phyloP scores from a whole-genome alignment of 768 basidiomycete species.

The Leccinum incarnatum region DNA sequence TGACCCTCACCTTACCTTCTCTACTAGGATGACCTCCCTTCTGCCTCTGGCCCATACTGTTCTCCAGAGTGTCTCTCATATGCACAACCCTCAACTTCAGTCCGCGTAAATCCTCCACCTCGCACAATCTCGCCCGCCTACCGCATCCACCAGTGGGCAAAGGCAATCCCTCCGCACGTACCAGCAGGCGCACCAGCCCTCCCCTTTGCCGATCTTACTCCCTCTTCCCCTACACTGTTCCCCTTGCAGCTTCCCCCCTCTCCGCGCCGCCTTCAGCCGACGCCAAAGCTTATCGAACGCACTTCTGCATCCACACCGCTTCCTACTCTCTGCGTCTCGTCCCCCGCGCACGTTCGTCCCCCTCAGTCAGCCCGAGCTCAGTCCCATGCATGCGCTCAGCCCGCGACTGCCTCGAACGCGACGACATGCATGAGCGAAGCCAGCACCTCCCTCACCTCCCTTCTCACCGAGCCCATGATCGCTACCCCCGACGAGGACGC shows the following conservation, averaged over 20 bases:
- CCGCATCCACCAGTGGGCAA: slow-evolving; percentile 31
- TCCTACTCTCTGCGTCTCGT: slow-evolving; percentile 53
- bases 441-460: slow-evolving; percentile 53
- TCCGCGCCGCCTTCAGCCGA: slow-evolving; percentile 26
- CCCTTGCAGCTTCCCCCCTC: slow-evolving; percentile 15
- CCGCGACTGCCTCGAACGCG: slow-evolving; percentile 37
- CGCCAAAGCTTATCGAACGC: slow-evolving; percentile 36
- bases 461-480: slow-evolving; percentile 41
- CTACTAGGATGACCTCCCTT: slow-evolving; percentile 22
- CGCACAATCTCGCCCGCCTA: slow-evolving; percentile 1
- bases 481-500: slow-evolving; percentile 40
- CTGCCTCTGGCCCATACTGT: slow-evolving; percentile 49
- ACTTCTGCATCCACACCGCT: slow-evolving; percentile 30
- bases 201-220: slow-evolving; percentile 25
- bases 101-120: background rate
- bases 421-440: slow-evolving; percentile 35
- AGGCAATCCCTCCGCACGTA: slow-evolving; percentile 30
- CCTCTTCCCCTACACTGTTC: background rate
- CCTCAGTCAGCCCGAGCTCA: slow-evolving; percentile 31
- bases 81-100: slow-evolving; percentile 37
- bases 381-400: slow-evolving; percentile 33
- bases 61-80: slow-evolving; percentile 42
- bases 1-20: background rate
- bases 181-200: slow-evolving; percentile 30
- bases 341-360: slow-evolving; percentile 32